These are phyloP conservation scores for Blastocladiella britannica DNA, from an alignment of 192 early-diverging fungal species.

Conservation along the genomic window DNA sequence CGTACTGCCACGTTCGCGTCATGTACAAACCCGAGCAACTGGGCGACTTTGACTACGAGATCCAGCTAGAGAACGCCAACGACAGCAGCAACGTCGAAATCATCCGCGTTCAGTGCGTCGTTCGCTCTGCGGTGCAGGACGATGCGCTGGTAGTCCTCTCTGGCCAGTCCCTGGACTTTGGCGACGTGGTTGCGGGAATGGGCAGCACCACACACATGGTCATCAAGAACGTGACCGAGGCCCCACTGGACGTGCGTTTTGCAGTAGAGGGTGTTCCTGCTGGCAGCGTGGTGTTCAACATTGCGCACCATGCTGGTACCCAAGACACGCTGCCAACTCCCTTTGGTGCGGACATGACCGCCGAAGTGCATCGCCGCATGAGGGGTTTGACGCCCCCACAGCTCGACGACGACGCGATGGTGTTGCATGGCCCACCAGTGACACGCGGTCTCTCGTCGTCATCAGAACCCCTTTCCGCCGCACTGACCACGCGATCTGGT, in stretches of 20 bases:
- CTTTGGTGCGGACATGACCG: too few relatives aligned
- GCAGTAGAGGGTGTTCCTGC: conserved; percentile 6
- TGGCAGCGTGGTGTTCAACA: neutral
- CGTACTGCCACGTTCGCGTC: conserved; percentile 46
- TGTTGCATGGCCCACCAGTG: too few relatives aligned
- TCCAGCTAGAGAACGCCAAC: conserved; percentile 78
- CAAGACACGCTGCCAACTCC: too few relatives aligned
- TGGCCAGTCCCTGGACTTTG: conserved; percentile 68
- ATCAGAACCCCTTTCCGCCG: too few relatives aligned
- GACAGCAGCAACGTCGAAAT: conserved; percentile 63
- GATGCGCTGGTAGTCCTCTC: conserved; percentile 42
- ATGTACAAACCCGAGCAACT: conserved; percentile 67
- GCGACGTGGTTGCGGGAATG: conserved; percentile 77
- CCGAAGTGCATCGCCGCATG: too few relatives aligned
- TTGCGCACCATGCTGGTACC: neutral
- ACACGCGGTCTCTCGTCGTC: too few relatives aligned
- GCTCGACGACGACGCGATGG: too few relatives aligned
- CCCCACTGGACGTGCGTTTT: conserved; percentile 55
- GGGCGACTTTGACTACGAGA: conserved; percentile 77
- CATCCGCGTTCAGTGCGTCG: conserved; percentile 60
- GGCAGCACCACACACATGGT: conserved; percentile 60
- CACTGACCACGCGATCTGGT: too few relatives aligned
- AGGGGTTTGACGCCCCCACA: too few relatives aligned
- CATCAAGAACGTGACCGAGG: conserved; percentile 59
- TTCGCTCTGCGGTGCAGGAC: conserved; percentile 47